Percentiles rank a stretch among this genome's conserved stretches.
Evolutionary conservation across 768 basidiomycete species (phyloP).

Genomic region (Cyathus striatus): DNA sequence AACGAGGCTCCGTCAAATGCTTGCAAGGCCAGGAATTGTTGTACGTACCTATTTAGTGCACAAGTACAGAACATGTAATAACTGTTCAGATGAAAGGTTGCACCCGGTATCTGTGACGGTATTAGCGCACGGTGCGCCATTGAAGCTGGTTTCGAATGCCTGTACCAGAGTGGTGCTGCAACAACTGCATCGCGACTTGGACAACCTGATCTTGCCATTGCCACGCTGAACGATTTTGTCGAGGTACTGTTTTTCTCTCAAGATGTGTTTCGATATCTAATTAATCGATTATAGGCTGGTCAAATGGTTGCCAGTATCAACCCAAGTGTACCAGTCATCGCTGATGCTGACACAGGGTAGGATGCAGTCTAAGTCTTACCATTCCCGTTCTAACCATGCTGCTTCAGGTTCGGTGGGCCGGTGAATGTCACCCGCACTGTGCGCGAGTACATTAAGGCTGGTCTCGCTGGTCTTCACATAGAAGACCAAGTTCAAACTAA

Average conservation of each 20-base stretch:
- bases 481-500: too few species aligned
- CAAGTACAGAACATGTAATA: slow-evolving; percentile 26
- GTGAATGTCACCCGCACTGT: slow-evolving; percentile 75
- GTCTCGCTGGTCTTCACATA: slow-evolving; percentile 73
- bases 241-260: slow-evolving; percentile 27
- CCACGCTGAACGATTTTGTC: slow-evolving; percentile 74
- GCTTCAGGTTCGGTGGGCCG: slow-evolving; percentile 57
- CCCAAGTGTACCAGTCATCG: slow-evolving; percentile 67
- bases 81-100: slow-evolving; percentile 33
- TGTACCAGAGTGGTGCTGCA: too few species aligned
- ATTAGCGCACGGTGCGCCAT: too few species aligned
- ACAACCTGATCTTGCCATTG: slow-evolving; percentile 75
- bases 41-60: slow-evolving; percentile 77
- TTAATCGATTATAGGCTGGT: slow-evolving; percentile 35
- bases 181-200: slow-evolving; percentile 70
- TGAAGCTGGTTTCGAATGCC: too few species aligned
- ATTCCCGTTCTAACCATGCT: too few species aligned
- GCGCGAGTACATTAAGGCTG: slow-evolving; percentile 61
- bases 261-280: not conserved
- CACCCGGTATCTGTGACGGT: slow-evolving; percentile 69
- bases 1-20: slow-evolving; percentile 67
- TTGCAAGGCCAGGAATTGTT: too few species aligned
- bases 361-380: too few species aligned
- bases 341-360: slow-evolving; percentile 77
- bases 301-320: slow-evolving; percentile 66